A percentile compares a stretch with the other conserved stretches of the same genome.
Conservation (phyloP, 1,284 basidiomycete species). For the Stygiomarasmius scandens region DNA sequence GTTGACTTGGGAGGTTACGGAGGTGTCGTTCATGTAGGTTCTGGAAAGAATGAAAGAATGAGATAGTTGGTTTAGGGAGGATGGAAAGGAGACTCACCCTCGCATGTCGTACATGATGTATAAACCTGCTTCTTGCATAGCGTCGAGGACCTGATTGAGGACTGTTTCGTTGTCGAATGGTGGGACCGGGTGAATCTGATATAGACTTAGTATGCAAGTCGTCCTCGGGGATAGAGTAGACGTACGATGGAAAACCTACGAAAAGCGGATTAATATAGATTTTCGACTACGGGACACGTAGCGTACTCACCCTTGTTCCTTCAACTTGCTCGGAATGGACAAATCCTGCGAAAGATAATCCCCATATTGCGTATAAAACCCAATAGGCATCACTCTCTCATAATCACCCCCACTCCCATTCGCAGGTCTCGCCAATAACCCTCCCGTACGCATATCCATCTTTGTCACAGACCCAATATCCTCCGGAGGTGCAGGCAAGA, state of each 20-base stretch:
- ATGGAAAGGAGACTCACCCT: conserved; percentile 42
- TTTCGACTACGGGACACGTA: neutral
- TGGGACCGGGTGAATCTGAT: conserved; percentile 68
- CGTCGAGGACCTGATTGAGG: conserved; percentile 59
- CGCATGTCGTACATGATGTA: conserved; percentile 83
- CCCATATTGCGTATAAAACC: conserved; percentile 72
- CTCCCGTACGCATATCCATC: conserved; percentile 72
- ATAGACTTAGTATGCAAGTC: neutral
- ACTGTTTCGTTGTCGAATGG: conserved; percentile 60
- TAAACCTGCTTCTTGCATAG: conserved; percentile 71
- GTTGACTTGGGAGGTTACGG: conserved; percentile 68
- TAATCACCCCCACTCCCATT: conserved; percentile 52
- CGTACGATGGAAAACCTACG: conserved; percentile 37
- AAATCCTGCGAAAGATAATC: conserved; percentile 61
- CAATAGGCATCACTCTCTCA: conserved; percentile 67
- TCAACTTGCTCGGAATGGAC: conserved; percentile 57
- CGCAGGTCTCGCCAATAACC: conserved; percentile 58
- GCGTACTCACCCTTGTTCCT: conserved; percentile 57
- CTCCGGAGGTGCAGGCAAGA: conserved; percentile 57
- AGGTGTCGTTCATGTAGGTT: conserved; percentile 64
- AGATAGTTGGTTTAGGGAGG: neutral
- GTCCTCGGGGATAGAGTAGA: neutral
- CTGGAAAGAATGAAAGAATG: conserved; percentile 30
- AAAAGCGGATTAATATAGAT: conserved; percentile 7
- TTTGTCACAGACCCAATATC: conserved; percentile 57